A percentile compares a stretch with the other conserved stretches of the same genome.
These are phyloP conservation scores for Daedaleopsis nitida DNA, from an alignment of 768 basidiomycete species.

Conservation along the genomic window DNA sequence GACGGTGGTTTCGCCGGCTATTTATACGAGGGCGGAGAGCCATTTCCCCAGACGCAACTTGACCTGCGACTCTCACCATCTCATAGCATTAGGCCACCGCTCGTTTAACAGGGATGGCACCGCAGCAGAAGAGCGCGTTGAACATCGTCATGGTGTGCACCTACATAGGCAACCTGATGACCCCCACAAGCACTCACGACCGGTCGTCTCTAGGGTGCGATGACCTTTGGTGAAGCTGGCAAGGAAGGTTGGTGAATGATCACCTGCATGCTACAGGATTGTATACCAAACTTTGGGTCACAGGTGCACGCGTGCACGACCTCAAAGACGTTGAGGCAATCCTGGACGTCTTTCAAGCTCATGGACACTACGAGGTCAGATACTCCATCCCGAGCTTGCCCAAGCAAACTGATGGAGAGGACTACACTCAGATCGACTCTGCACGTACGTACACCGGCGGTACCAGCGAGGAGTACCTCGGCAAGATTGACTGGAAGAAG, in stretches of 20 bases:
- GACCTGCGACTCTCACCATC: background rate
- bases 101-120: background rate
- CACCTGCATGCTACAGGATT: too few species aligned
- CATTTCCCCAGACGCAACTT: background rate
- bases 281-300: background rate
- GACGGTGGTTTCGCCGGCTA: too few species aligned
- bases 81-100: too few species aligned
- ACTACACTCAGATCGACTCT: constrained; percentile 30
- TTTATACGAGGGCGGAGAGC: too few species aligned
- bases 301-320: constrained; percentile 48
- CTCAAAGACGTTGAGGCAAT: constrained; percentile 51
- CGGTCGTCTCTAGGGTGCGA: constrained; percentile 43
- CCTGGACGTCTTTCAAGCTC: constrained; percentile 52
- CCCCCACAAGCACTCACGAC: background rate
- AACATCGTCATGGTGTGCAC: constrained; percentile 57
- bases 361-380: constrained; percentile 57
- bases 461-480: constrained; percentile 44
- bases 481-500: constrained; percentile 49
- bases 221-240: constrained; percentile 56
- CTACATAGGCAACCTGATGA: background rate
- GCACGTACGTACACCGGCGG: constrained; percentile 30
- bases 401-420: background rate
- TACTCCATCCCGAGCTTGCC: background rate
- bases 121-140: constrained; percentile 42
- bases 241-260: constrained; percentile 35